A percentile compares a stretch with the other conserved stretches of the same genome.
Conservation (phyloP, 805 yeast species). For the Millerozyma miso region DNA sequence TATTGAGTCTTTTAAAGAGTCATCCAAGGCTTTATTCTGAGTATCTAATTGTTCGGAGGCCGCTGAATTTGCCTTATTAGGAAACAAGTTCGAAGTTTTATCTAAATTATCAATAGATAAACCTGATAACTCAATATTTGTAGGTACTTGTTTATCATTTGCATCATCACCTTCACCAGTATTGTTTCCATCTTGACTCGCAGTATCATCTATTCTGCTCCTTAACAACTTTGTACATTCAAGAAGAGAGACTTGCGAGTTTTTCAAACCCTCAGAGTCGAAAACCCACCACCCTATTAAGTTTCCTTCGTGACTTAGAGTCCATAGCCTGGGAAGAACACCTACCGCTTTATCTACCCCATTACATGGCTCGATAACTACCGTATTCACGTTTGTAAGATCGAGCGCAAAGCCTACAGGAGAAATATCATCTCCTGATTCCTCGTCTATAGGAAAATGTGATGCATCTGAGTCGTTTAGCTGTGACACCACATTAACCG, state of each 20-base stretch:
- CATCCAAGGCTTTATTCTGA: too few species aligned
- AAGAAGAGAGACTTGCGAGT: constrained; percentile 8
- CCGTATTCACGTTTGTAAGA: constrained; percentile 35
- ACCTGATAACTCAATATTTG: too few species aligned
- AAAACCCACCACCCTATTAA: constrained; percentile 63
- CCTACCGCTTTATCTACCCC: constrained; percentile 57
- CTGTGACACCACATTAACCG: constrained; percentile 32
- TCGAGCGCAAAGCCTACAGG: constrained; percentile 72
- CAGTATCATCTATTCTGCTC: too few species aligned
- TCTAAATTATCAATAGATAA: too few species aligned
- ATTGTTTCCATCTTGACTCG: too few species aligned
- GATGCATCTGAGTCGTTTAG: constrained; percentile 72
- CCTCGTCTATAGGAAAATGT: constrained; percentile 64
- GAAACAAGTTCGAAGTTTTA: too few species aligned
- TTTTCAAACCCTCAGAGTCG: constrained; percentile 48
- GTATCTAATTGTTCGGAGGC: too few species aligned
- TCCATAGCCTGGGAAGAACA: constrained; percentile 58
- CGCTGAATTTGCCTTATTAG: too few species aligned
- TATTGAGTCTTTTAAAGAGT: neutral
- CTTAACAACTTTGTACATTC: neutral
- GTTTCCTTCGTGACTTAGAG: constrained; percentile 59
- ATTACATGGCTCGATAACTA: constrained; percentile 49
- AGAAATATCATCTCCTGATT: constrained; percentile 61
- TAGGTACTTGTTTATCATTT: too few species aligned
- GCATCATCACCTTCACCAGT: too few species aligned